phyloP scores from a whole-genome alignment of 2,329 filamentous ascomycete species.

The Ophiostoma sp. region DNA sequence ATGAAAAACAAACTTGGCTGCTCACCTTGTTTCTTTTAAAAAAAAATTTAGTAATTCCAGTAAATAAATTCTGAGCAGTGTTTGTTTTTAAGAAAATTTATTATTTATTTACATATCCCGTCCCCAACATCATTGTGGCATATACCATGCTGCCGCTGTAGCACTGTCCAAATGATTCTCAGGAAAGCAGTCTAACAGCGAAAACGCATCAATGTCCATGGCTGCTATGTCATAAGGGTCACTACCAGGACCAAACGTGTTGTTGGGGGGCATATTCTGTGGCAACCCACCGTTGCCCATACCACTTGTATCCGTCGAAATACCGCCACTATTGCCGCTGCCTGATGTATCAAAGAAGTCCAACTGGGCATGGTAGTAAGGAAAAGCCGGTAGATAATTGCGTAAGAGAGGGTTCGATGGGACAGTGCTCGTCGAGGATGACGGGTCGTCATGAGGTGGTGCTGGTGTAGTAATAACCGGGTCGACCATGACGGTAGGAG shows the following conservation, averaged over 20 bases:
- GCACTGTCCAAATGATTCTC: constrained; percentile 29
- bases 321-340: background rate
- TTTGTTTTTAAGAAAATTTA: too few relatives aligned
- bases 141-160: constrained; percentile 22
- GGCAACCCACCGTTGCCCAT: background rate
- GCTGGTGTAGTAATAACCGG: background rate
- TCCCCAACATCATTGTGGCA: constrained; percentile 18
- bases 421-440: background rate
- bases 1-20: too few relatives aligned
- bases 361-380: constrained; percentile 27
- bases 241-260: background rate
- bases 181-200: constrained; percentile 31
- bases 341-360: constrained; percentile 6
- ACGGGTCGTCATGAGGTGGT: background rate
- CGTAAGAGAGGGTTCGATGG: constrained; percentile 8
- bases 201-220: constrained; percentile 31
- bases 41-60: too few relatives aligned
- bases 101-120: too few relatives aligned
- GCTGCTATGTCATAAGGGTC: constrained; percentile 13
- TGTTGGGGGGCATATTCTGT: background rate
- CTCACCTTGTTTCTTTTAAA: too few relatives aligned
- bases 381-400: constrained; percentile 31
- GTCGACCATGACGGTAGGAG: background rate
- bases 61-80: too few relatives aligned
- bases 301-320: background rate